phyloP scores from a whole-genome alignment of 2,329 filamentous ascomycete genomes.

The Microthyrium microscopicum region DNA sequence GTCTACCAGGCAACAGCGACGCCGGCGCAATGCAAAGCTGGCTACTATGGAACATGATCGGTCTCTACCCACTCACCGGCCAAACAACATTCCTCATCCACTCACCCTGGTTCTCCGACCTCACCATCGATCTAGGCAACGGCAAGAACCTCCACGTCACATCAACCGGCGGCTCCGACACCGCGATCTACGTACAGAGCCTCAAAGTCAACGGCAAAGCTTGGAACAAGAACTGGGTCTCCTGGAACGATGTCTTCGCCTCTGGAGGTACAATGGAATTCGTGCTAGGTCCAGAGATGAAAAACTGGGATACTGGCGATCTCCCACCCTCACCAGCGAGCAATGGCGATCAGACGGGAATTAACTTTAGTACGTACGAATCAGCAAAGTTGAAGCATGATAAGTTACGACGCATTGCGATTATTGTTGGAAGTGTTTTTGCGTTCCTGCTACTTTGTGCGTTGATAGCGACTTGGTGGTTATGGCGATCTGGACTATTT shows the following conservation, averaged over 20 bases:
- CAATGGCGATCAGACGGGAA: no score
- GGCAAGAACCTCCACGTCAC: constrained; percentile 39
- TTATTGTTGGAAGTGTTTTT: no score
- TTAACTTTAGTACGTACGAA: no score
- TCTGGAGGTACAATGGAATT: constrained; percentile 47
- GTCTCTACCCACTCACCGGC: constrained; percentile 50
- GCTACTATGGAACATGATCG: constrained; percentile 35
- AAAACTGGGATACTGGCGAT: constrained; percentile 42
- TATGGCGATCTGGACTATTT: no score
- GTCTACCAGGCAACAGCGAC: constrained; percentile 54
- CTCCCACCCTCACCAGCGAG: constrained; percentile 42
- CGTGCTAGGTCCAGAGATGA: constrained; percentile 37
- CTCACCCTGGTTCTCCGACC: constrained; percentile 24
- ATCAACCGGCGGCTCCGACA: constrained; percentile 32
- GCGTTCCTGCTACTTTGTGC: no score
- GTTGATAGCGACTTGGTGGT: no score
- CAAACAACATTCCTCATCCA: constrained; percentile 52
- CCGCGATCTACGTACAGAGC: constrained; percentile 44
- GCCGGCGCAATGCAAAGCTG: constrained; percentile 58
- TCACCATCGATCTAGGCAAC: constrained; percentile 41
- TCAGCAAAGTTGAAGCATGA: no score
- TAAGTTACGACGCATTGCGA: no score
- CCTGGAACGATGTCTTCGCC: constrained; percentile 49
- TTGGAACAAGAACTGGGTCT: constrained; percentile 50
- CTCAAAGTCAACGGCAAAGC: constrained; percentile 45